A percentile compares a stretch with the other conserved stretches of the same genome.
These are phyloP conservation scores for Holtermannia corniformis DNA, from an alignment of 768 basidiomycete genomes.

Conservation along the genomic window DNA sequence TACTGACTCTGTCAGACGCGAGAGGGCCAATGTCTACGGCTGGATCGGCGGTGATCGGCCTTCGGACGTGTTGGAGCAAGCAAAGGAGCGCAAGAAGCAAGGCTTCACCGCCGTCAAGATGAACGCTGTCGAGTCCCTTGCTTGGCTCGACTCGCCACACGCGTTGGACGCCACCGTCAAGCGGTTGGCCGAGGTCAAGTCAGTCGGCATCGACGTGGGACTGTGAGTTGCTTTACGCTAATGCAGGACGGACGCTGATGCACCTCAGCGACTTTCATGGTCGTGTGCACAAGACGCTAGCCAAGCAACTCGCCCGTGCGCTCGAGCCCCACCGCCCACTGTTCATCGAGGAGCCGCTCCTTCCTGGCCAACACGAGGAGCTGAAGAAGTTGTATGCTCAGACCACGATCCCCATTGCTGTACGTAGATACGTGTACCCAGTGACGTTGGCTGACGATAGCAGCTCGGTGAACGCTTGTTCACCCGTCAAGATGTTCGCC, in stretches of 20 bases:
- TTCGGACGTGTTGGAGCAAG: constrained; percentile 48
- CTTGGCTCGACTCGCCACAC: constrained; percentile 56
- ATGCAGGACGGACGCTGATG: too few species aligned
- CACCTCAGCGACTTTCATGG: constrained; percentile 54
- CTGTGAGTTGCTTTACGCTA: constrained; percentile 2
- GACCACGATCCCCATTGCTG: constrained; percentile 54
- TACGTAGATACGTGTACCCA: constrained; percentile 46
- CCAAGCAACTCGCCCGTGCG: constrained; percentile 56
- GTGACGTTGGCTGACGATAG: background rate
- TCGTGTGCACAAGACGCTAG: constrained; percentile 59
- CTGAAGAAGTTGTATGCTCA: constrained; percentile 52
- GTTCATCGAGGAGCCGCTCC: constrained; percentile 59
- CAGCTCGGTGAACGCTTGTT: constrained; percentile 51
- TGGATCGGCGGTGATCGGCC: constrained; percentile 52
- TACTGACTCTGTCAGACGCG: constrained; percentile 1
- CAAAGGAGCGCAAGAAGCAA: constrained; percentile 50
- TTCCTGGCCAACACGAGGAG: constrained; percentile 55
- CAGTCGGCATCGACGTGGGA: constrained; percentile 55
- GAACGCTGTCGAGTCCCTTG: constrained; percentile 50
- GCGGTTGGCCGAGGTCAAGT: constrained; percentile 50
- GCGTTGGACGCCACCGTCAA: constrained; percentile 49
- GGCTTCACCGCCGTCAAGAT: constrained; percentile 66
- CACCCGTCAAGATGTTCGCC: constrained; percentile 55
- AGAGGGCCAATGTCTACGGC: constrained; percentile 30
- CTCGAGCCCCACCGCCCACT: constrained; percentile 55